Conservation (phyloP, 2,329 filamentous ascomycete species). For the Fusarium sp. region DNA sequence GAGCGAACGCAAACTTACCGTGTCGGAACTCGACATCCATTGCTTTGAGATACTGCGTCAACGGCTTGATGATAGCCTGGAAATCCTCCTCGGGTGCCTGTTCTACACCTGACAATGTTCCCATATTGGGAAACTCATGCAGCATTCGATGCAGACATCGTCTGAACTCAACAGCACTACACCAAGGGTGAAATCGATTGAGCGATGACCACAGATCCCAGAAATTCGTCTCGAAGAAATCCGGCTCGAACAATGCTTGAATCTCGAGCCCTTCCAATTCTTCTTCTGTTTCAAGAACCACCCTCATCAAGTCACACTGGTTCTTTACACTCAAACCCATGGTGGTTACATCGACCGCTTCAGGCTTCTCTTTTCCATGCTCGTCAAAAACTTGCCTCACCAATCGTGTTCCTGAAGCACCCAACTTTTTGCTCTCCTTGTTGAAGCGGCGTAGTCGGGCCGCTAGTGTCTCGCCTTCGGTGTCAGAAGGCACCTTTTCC, state of each 20-base stretch:
- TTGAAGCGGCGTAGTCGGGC: slow-evolving; percentile 44
- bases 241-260: slow-evolving; percentile 42
- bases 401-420: slow-evolving; percentile 42
- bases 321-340: slow-evolving; percentile 48
- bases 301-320: slow-evolving; percentile 46
- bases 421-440: slow-evolving; percentile 38
- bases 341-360: slow-evolving; percentile 43
- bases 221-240: slow-evolving; percentile 47
- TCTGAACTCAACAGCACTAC: slow-evolving; percentile 46
- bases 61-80: slow-evolving; percentile 44
- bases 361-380: slow-evolving; percentile 32
- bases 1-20: slow-evolving; percentile 21
- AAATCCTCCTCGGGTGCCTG: slow-evolving; percentile 46
- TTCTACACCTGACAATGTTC: slow-evolving; percentile 41
- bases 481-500: slow-evolving; percentile 41
- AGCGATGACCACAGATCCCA: slow-evolving; percentile 47
- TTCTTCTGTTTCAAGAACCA: slow-evolving; percentile 45
- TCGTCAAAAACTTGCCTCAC: slow-evolving; percentile 39
- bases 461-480: slow-evolving; percentile 39
- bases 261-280: slow-evolving; percentile 45
- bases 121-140: slow-evolving; percentile 47
- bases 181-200: slow-evolving; percentile 47
- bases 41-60: slow-evolving; percentile 44
- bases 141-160: slow-evolving; percentile 44
- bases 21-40: slow-evolving; percentile 46